These are phyloP conservation scores for Polyplosphaeria fusca DNA, from an alignment of 495 filamentous ascomycete species.

Conservation along the genomic window DNA sequence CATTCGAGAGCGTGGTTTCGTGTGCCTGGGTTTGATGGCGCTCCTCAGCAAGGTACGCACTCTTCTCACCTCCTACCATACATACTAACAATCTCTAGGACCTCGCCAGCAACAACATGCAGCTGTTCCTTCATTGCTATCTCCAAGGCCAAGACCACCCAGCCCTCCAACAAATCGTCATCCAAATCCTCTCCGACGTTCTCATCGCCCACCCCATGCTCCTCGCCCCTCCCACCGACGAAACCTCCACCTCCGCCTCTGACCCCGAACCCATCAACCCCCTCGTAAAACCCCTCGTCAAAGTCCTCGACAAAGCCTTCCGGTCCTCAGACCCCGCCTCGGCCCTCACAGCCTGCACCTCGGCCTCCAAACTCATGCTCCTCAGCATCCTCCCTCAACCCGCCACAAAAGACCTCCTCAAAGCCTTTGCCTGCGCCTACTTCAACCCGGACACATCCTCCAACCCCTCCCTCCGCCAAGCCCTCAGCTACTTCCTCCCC, in stretches of 20 bases:
- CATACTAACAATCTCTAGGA: slow-evolving; percentile 46
- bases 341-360: slow-evolving; percentile 60
- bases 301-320: slow-evolving; percentile 74
- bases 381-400: slow-evolving; percentile 56
- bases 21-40: slow-evolving; percentile 86
- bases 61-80: neutral
- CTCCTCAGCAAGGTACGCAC: slow-evolving; percentile 75
- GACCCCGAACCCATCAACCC: slow-evolving; percentile 37
- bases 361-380: slow-evolving; percentile 82
- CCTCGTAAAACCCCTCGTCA: slow-evolving; percentile 62
- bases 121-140: slow-evolving; percentile 93
- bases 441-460: slow-evolving; percentile 82
- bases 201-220: slow-evolving; percentile 79
- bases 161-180: slow-evolving; percentile 77
- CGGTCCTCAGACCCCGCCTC: slow-evolving; percentile 72
- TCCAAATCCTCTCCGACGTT: slow-evolving; percentile 94
- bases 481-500: slow-evolving; percentile 90
- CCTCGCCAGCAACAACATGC: slow-evolving; percentile 88
- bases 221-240: slow-evolving; percentile 42
- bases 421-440: slow-evolving; percentile 76
- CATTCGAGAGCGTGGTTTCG: slow-evolving; percentile 82
- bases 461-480: slow-evolving; percentile 85
- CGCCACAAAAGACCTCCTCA: slow-evolving; percentile 62
- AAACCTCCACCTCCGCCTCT: slow-evolving; percentile 38
- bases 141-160: slow-evolving; percentile 73